phyloP scores from a whole-genome alignment of 2,329 filamentous ascomycete genomes.

The Colletotrichum lini region DNA sequence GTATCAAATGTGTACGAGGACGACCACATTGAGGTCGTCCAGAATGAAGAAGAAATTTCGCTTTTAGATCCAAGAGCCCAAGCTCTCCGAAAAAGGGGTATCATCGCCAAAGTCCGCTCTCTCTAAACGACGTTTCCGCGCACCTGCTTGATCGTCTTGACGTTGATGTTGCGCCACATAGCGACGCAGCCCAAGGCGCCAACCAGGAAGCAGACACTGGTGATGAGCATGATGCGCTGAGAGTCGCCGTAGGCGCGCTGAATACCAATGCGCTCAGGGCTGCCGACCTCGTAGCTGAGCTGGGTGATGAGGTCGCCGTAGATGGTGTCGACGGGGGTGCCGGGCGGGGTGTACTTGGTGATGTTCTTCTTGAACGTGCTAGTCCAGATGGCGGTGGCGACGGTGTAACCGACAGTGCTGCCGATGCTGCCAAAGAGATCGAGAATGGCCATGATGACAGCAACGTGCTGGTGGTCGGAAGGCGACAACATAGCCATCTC shows the following conservation, averaged over 20 bases:
- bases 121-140: conserved; percentile 55
- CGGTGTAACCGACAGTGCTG: conserved; percentile 70
- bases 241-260: conserved; percentile 71
- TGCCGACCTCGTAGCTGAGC: conserved; percentile 65
- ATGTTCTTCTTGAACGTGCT: conserved; percentile 69
- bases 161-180: conserved; percentile 67
- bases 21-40: too few relatives aligned
- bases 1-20: neutral
- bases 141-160: conserved; percentile 61
- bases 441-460: conserved; percentile 73
- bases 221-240: conserved; percentile 66
- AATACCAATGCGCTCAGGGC: conserved; percentile 67
- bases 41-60: neutral
- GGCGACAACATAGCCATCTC: conserved; percentile 74
- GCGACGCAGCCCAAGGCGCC: conserved; percentile 57
- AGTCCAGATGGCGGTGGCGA: conserved; percentile 77
- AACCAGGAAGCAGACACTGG: conserved; percentile 60
- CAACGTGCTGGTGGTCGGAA: conserved; percentile 72
- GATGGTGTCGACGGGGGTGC: conserved; percentile 53
- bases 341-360: conserved; percentile 62
- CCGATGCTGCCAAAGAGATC: conserved; percentile 74
- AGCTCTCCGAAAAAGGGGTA: conserved; percentile 13
- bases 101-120: conserved; percentile 11
- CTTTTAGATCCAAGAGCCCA: conserved; percentile 14
- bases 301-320: conserved; percentile 69